Evolutionary conservation across 2,329 filamentous ascomycete genomes (phyloP).

Genomic region (Arthrobotrys megalospora): DNA sequence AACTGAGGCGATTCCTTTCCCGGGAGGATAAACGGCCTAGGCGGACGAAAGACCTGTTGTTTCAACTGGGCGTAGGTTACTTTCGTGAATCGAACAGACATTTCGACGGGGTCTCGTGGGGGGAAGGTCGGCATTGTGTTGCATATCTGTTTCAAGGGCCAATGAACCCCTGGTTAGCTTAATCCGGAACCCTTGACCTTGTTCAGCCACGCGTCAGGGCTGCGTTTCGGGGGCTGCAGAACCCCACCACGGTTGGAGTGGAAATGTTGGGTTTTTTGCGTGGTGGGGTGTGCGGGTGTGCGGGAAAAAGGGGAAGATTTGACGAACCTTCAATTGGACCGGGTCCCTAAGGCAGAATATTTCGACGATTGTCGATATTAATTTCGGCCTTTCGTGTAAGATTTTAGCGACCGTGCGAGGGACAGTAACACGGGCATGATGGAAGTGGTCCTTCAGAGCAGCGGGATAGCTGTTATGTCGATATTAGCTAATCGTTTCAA

Average conservation of each 20-base stretch:
- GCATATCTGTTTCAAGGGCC: constrained; percentile 70
- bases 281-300: constrained; percentile 1
- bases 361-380: constrained; percentile 87
- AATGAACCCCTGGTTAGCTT: constrained; percentile 34
- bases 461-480: constrained; percentile 74
- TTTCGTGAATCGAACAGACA: constrained; percentile 86
- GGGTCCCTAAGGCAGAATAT: constrained; percentile 93
- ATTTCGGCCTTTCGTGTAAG: constrained; percentile 80
- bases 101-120: constrained; percentile 82
- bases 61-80: constrained; percentile 91
- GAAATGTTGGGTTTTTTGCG: constrained; percentile 25
- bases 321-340: constrained; percentile 74
- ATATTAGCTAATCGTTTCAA: constrained; percentile 33
- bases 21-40: constrained; percentile 66
- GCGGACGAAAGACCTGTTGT: constrained; percentile 84
- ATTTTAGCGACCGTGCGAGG: constrained; percentile 87
- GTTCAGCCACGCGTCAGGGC: constrained; percentile 51
- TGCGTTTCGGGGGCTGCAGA: constrained; percentile 27
- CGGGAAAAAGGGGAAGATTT: constrained; percentile 42
- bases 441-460: constrained; percentile 76
- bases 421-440: constrained; percentile 80
- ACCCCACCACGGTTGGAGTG: constrained; percentile 39
- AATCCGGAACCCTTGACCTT: constrained; percentile 34
- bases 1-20: constrained; percentile 55
- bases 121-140: constrained; percentile 72